phyloP scores from a whole-genome alignment of 176 grass and related monocot genomes.

The Miscanthus lutarioriparius region DNA sequence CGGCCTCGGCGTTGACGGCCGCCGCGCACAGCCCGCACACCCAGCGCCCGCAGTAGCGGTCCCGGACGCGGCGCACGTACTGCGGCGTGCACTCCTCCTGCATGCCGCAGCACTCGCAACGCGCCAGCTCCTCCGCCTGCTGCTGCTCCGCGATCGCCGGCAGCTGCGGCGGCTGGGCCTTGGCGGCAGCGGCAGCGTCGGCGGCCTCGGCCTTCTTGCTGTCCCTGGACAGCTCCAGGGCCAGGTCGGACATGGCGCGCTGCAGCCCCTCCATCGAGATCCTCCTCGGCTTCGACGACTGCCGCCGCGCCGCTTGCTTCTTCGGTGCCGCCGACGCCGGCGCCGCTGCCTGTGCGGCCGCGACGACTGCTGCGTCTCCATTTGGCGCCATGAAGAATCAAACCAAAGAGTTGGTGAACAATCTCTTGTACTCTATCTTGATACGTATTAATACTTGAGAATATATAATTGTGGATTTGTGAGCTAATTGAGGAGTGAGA shows the following conservation, averaged over 20 bases:
- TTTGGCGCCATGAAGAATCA: slow-evolving; percentile 59
- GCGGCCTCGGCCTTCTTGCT: not conserved
- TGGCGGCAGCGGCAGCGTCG: not conserved
- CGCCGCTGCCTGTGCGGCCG: not conserved
- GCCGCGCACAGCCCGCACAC: slow-evolving; percentile 79
- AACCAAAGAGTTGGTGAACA: not conserved
- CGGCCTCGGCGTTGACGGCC: slow-evolving; percentile 69
- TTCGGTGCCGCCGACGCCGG: not conserved
- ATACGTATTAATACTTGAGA: too few relatives aligned
- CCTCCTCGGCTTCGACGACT: slow-evolving; percentile 43
- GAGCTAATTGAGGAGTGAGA: too few relatives aligned
- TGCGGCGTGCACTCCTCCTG: slow-evolving; percentile 77
- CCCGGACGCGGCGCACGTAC: slow-evolving; percentile 74
- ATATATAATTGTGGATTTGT: too few relatives aligned
- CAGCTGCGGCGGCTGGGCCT: slow-evolving; percentile 23
- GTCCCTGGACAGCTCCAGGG: slow-evolving; percentile 62
- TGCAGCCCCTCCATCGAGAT: slow-evolving; percentile 92
- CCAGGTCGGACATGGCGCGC: slow-evolving; percentile 77
- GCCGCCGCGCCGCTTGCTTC: not conserved
- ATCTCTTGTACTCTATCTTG: not conserved
- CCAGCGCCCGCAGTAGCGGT: slow-evolving; percentile 71
- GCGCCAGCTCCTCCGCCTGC: slow-evolving; percentile 44
- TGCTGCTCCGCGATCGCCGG: slow-evolving; percentile 49
- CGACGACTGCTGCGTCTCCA: slow-evolving; percentile 44
- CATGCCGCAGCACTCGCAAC: slow-evolving; percentile 92